phyloP scores from a whole-genome alignment of 306 rosid species.

The Vigna trinervia region DNA sequence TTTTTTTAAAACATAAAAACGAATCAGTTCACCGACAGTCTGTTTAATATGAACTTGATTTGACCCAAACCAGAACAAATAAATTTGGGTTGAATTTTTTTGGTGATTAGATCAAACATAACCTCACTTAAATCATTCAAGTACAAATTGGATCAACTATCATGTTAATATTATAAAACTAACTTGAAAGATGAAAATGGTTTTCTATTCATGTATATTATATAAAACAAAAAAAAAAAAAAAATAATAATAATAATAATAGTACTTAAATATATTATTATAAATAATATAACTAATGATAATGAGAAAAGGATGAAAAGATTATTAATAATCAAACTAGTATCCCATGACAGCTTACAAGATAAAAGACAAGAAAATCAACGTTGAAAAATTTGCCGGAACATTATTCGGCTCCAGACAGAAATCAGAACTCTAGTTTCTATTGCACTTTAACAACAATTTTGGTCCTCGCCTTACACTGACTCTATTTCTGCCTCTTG shows the following conservation, averaged over 20 bases:
- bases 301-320: not conserved
- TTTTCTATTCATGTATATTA: too few relatives aligned
- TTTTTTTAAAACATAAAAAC: too few relatives aligned
- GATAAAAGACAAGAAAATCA: slow-evolving; percentile 41
- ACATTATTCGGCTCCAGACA: slow-evolving; percentile 8
- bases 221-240: not conserved
- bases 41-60: too few relatives aligned
- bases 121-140: too few relatives aligned
- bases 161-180: too few relatives aligned
- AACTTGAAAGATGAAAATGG: too few relatives aligned
- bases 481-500: slow-evolving; percentile 80
- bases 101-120: too few relatives aligned
- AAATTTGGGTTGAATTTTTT: too few relatives aligned
- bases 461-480: not conserved
- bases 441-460: slow-evolving; percentile 40
- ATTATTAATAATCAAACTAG: slow-evolving; percentile 27
- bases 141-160: too few relatives aligned
- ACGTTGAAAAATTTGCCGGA: not conserved
- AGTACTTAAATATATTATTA: not conserved
- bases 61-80: too few relatives aligned
- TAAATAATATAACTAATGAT: not conserved
- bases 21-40: too few relatives aligned
- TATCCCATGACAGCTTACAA: slow-evolving; percentile 24
- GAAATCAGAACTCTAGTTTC: slow-evolving; percentile 34
- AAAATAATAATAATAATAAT: not conserved